Evolutionary conservation across 768 basidiomycete species (phyloP).

Genomic region (Russula lepida): DNA sequence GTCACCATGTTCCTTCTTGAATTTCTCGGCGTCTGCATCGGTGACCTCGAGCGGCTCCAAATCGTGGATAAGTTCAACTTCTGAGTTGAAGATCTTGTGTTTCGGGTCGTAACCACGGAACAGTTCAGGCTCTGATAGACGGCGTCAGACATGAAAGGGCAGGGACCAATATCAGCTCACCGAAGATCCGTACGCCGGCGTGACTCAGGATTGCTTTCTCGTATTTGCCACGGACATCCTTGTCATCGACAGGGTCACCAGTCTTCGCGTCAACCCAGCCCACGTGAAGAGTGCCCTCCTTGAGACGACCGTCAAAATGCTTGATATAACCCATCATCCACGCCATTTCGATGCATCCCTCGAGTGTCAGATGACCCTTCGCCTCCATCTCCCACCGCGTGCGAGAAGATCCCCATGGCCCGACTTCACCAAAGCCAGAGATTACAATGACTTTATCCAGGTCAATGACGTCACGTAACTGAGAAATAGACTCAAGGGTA

Average conservation of each 20-base stretch:
- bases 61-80: constrained; percentile 93
- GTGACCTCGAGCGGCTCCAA: constrained; percentile 93
- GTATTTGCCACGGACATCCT: constrained; percentile 88
- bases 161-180: constrained; percentile 33
- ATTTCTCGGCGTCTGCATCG: constrained; percentile 84
- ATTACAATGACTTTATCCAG: constrained; percentile 93
- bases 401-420: constrained; percentile 96
- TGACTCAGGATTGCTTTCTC: constrained; percentile 91
- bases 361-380: constrained; percentile 91
- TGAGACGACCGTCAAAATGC: constrained; percentile 95
- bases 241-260: constrained; percentile 92
- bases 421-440: constrained; percentile 95
- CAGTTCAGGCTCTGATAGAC: constrained; percentile 76
- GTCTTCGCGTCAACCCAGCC: constrained; percentile 98
- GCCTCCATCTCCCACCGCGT: constrained; percentile 99
- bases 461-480: constrained; percentile 84
- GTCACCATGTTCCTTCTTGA: constrained; percentile 94
- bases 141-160: background rate
- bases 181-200: constrained; percentile 89
- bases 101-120: constrained; percentile 98
- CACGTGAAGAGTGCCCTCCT: constrained; percentile 86
- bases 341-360: constrained; percentile 98
- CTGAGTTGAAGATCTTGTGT: constrained; percentile 96
- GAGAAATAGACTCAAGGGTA: constrained; percentile 62
- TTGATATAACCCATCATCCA: constrained; percentile 99